Percentiles rank a stretch among this genome's conserved stretches.
Evolutionary conservation across 345 rosid genomes (phyloP).

Genomic region (Kandelia obovata): DNA sequence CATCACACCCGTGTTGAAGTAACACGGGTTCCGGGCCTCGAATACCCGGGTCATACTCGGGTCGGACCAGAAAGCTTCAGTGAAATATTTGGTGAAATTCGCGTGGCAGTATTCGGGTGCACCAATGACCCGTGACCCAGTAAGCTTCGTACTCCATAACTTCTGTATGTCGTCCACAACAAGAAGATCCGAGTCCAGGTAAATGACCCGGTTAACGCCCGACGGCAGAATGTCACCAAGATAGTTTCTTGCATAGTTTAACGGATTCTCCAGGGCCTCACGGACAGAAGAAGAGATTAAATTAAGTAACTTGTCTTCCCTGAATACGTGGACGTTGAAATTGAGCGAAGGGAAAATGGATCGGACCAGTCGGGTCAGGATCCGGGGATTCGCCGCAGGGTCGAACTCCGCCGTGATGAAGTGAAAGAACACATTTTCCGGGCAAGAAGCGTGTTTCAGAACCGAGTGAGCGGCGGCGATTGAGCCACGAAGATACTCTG

Average conservation of each 20-base stretch:
- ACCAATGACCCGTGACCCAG: conserved; percentile 4
- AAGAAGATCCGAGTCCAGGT: conserved; percentile 33
- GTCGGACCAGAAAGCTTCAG: background rate
- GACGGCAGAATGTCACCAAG: conserved; percentile 54
- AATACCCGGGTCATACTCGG: background rate
- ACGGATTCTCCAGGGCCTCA: conserved; percentile 64
- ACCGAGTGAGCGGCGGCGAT: conserved; percentile 71
- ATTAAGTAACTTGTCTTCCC: conserved; percentile 31
- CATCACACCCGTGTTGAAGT: conserved; percentile 20
- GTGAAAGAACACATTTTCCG: conserved; percentile 67
- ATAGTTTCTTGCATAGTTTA: conserved; percentile 75
- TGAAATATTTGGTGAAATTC: conserved; percentile 14
- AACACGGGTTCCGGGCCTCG: conserved; percentile 9
- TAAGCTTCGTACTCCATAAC: conserved; percentile 2
- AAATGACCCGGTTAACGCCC: conserved; percentile 50
- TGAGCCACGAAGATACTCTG: conserved; percentile 67
- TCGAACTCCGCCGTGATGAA: conserved; percentile 32
- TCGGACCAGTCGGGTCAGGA: conserved; percentile 17
- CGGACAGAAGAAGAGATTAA: conserved; percentile 65
- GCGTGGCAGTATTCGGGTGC: conserved; percentile 15
- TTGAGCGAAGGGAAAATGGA: conserved; percentile 59
- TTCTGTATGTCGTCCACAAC: conserved; percentile 14
- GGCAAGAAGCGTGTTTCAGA: conserved; percentile 72
- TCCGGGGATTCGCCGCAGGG: conserved; percentile 23
- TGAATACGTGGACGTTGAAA: conserved; percentile 51